A percentile compares a stretch with the other conserved stretches of the same genome.
These are phyloP conservation scores for Fusarium nematophilum DNA, from an alignment of 2,329 filamentous ascomycete species.

Conservation along the genomic window DNA sequence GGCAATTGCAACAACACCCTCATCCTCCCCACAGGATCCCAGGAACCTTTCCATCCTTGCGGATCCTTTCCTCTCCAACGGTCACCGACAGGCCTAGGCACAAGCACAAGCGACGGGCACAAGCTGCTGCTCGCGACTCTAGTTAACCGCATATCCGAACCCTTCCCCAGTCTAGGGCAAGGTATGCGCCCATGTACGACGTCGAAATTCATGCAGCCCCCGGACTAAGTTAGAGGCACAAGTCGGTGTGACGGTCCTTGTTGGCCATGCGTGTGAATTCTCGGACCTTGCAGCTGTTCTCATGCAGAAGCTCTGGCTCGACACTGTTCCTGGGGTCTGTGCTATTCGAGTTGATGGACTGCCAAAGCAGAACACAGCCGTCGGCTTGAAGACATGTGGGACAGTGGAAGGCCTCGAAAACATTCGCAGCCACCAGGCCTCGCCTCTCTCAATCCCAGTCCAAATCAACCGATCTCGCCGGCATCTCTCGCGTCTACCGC, in stretches of 20 bases:
- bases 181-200: slow-evolving; percentile 34
- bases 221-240: slow-evolving; percentile 24
- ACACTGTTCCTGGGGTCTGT: slow-evolving; percentile 18
- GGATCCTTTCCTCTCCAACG: slow-evolving; percentile 34
- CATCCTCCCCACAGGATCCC: slow-evolving; percentile 20
- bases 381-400: slow-evolving; percentile 13
- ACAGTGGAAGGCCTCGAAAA: slow-evolving; percentile 19
- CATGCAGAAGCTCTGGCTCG: slow-evolving; percentile 10
- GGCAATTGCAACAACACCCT: slow-evolving; percentile 24
- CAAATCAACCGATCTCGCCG: slow-evolving; percentile 12
- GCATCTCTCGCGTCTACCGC: slow-evolving; percentile 11
- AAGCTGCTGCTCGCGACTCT: neutral
- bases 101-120: slow-evolving; percentile 19
- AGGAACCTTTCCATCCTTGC: slow-evolving; percentile 27
- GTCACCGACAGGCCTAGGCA: slow-evolving; percentile 32
- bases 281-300: slow-evolving; percentile 34
- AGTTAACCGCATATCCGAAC: slow-evolving; percentile 20
- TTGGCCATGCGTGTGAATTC: slow-evolving; percentile 38
- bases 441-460: neutral
- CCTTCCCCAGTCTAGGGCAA: slow-evolving; percentile 26
- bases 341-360: slow-evolving; percentile 24
- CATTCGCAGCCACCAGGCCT: neutral
- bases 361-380: slow-evolving; percentile 18
- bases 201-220: slow-evolving; percentile 42
- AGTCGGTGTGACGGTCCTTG: slow-evolving; percentile 44